These are phyloP conservation scores for Priceomyces haplophilus DNA, from an alignment of 805 yeast species.

Conservation along the genomic window DNA sequence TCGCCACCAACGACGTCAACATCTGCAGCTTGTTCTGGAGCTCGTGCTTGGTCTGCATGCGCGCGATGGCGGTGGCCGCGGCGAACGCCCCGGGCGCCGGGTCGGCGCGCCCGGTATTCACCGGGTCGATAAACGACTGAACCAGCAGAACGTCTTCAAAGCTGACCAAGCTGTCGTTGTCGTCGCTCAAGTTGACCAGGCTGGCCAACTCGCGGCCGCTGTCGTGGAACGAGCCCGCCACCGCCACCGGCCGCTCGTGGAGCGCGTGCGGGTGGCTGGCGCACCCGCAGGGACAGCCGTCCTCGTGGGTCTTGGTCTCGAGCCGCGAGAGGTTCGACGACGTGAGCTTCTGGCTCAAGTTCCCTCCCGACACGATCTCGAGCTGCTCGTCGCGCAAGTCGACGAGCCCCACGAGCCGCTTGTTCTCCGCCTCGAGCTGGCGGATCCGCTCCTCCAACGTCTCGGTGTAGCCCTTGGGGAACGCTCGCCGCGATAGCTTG, in stretches of 20 bases:
- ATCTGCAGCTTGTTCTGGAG: conserved; percentile 33
- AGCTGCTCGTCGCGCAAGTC: conserved; percentile 64
- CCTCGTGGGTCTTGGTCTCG: conserved; percentile 22
- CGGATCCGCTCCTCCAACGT: conserved; percentile 84
- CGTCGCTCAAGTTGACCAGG: conserved; percentile 47
- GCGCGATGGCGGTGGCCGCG: conserved; percentile 60
- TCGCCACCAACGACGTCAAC: conserved; percentile 52
- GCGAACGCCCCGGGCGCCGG: conserved; percentile 75
- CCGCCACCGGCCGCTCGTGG: conserved; percentile 62
- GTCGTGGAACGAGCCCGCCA: conserved; percentile 57
- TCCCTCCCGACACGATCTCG: conserved; percentile 29
- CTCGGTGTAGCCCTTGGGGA: conserved; percentile 91
- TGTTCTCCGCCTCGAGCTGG: conserved; percentile 78
- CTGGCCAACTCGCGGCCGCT: conserved; percentile 31
- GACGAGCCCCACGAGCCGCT: conserved; percentile 59
- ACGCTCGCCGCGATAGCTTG: conserved; percentile 78
- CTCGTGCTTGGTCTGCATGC: conserved; percentile 43
- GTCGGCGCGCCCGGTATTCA: conserved; percentile 41
- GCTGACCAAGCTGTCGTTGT: conserved; percentile 28
- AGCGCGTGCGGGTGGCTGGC: conserved; percentile 51
- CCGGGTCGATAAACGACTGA: conserved; percentile 7
- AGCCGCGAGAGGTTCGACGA: conserved; percentile 12
- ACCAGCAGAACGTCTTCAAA: conserved; percentile 23
- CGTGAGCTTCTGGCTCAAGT: conserved; percentile 9
- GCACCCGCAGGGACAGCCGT: conserved; percentile 56